These are phyloP conservation scores for Phytophthora uliginosa DNA, from an alignment of 352 stramenopile species.

Conservation along the genomic window DNA sequence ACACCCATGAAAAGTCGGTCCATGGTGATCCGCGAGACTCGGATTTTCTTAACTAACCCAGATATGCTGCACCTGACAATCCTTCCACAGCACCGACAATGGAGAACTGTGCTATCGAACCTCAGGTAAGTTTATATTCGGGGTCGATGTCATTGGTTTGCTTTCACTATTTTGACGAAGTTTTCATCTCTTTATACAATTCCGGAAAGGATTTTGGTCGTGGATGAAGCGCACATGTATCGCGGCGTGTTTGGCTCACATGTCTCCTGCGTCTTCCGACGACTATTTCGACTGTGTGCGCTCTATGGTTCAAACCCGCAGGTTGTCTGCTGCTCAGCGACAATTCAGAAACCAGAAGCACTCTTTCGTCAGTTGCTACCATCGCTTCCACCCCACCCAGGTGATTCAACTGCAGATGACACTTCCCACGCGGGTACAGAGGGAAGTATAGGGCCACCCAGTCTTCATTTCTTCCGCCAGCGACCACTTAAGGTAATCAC, in stretches of 20 bases:
- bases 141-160: neutral
- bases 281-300: constrained; percentile 90
- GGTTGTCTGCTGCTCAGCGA: constrained; percentile 97
- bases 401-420: neutral
- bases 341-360: constrained; percentile 93
- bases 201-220: constrained; percentile 64
- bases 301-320: constrained; percentile 85
- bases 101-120: constrained; percentile 89
- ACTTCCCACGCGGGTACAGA: constrained; percentile 1
- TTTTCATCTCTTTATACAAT: neutral
- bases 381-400: constrained; percentile 38
- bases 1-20: constrained; percentile 92
- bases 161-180: neutral
- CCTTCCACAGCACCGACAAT: constrained; percentile 94
- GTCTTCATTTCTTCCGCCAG: constrained; percentile 73
- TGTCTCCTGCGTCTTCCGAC: constrained; percentile 90
- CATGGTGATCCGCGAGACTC: constrained; percentile 84
- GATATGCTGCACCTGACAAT: constrained; percentile 99
- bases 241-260: constrained; percentile 89
- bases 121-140: constrained; percentile 72
- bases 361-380: constrained; percentile 95
- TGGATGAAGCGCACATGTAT: constrained; percentile 97
- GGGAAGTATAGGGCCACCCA: constrained; percentile 31
- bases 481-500: constrained; percentile 81
- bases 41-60: constrained; percentile 99